phyloP scores from a whole-genome alignment of 2,329 filamentous ascomycete species.

The Colletotrichum karsti region DNA sequence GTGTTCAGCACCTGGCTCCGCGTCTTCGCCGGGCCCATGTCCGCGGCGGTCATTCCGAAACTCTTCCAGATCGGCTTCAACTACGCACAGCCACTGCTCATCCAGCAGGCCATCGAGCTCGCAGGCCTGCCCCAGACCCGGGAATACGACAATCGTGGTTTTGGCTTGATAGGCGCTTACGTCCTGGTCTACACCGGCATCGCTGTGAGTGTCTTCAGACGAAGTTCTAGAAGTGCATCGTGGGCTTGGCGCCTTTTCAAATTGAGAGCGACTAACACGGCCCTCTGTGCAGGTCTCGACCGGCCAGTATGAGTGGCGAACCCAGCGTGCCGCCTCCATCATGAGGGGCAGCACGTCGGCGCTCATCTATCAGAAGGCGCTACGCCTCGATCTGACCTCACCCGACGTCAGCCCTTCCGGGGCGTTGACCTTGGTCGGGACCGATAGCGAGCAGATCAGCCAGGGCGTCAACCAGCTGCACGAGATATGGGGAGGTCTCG shows the following conservation, averaged over 20 bases:
- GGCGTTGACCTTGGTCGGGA: conserved; percentile 37
- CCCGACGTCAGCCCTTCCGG: conserved; percentile 30
- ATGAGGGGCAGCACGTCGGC: conserved; percentile 37
- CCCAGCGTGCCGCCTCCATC: conserved; percentile 34
- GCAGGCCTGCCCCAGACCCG: conserved; percentile 29
- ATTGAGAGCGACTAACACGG: not conserved
- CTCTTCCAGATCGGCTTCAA: conserved; percentile 35
- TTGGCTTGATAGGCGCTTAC: conserved; percentile 38
- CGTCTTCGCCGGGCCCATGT: conserved; percentile 11
- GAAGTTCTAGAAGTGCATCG: not conserved
- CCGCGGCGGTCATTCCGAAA: conserved; percentile 19
- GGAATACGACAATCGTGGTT: conserved; percentile 33
- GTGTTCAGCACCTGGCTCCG: conserved; percentile 26
- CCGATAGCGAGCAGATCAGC: conserved; percentile 37
- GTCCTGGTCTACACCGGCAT: conserved; percentile 35
- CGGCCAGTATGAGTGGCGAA: conserved; percentile 34
- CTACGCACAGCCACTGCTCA: conserved; percentile 37
- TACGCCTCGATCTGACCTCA: conserved; percentile 30
- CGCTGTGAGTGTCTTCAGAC: conserved; percentile 29
- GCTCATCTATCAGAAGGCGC: conserved; percentile 36
- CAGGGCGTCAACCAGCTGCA: conserved; percentile 31
- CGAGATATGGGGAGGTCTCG: conserved; percentile 33
- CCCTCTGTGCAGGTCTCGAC: conserved; percentile 29
- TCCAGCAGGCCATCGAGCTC: conserved; percentile 32
- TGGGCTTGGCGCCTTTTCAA: not conserved